phyloP scores from a whole-genome alignment of 2,329 filamentous ascomycete species.

The Byssoonygena ceratinophila region DNA sequence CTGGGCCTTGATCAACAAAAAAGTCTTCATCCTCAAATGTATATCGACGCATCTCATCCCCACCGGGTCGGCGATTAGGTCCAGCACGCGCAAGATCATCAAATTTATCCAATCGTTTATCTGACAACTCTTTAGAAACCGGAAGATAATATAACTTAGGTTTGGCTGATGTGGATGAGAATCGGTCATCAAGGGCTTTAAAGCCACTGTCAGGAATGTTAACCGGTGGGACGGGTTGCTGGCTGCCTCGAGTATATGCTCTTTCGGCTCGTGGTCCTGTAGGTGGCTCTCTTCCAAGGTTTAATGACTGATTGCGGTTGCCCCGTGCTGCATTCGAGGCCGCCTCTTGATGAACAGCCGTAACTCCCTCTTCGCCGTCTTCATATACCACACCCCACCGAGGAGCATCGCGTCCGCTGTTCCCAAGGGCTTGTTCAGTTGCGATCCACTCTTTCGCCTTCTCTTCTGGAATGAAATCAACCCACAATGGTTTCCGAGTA shows the following conservation, averaged over 20 bases:
- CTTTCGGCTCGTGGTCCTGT: slow-evolving; percentile 23
- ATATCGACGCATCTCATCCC: slow-evolving; percentile 56
- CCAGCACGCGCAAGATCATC: slow-evolving; percentile 36
- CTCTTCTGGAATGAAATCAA: slow-evolving; percentile 77
- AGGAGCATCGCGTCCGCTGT: slow-evolving; percentile 36
- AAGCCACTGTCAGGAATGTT: slow-evolving; percentile 35
- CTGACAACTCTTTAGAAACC: slow-evolving; percentile 54
- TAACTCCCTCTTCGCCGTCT: slow-evolving; percentile 45
- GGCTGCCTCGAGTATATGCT: slow-evolving; percentile 21
- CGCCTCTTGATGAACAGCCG: slow-evolving; percentile 47
- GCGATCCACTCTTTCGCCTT: slow-evolving; percentile 64
- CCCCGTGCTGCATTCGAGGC: neutral
- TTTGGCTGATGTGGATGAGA: slow-evolving; percentile 50
- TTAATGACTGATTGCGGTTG: slow-evolving; percentile 17
- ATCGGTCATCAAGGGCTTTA: slow-evolving; percentile 50
- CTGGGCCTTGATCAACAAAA: slow-evolving; percentile 62
- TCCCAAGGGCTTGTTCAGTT: slow-evolving; percentile 47
- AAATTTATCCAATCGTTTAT: slow-evolving; percentile 53
- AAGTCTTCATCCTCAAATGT: slow-evolving; percentile 57
- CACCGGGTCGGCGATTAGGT: slow-evolving; percentile 28
- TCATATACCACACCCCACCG: slow-evolving; percentile 67
- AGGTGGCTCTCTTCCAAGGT: slow-evolving; percentile 22
- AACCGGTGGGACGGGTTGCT: slow-evolving; percentile 11
- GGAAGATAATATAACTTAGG: slow-evolving; percentile 57
- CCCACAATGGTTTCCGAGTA: slow-evolving; percentile 71